Evolutionary conservation across 176 grass and related monocot species (phyloP).

Genomic region (Chloris gayana): DNA sequence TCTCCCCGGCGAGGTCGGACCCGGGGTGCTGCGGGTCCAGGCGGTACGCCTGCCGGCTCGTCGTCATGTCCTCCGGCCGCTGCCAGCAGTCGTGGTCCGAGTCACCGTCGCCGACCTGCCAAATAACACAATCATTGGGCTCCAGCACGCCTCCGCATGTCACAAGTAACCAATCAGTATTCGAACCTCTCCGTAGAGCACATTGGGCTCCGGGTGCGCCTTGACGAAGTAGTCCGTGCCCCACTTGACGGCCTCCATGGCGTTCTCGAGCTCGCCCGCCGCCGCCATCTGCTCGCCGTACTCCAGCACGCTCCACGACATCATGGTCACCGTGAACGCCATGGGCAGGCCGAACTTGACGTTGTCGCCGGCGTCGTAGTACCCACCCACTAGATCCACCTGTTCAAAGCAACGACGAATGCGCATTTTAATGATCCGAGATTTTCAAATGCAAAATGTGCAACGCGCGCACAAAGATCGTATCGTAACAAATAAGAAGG

Average conservation of each 20-base stretch:
- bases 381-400: constrained; percentile 86
- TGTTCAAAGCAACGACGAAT: background rate
- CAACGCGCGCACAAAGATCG: background rate
- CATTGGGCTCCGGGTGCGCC: constrained; percentile 74
- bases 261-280: constrained; percentile 74
- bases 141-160: too few relatives aligned
- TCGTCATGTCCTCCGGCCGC: constrained; percentile 96
- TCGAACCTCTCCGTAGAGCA: constrained; percentile 83
- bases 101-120: constrained; percentile 81
- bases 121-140: too few relatives aligned
- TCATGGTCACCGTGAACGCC: constrained; percentile 99
- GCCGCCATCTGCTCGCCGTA: constrained; percentile 82
- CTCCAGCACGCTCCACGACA: constrained; percentile 86
- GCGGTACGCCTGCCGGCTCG: constrained; percentile 77
- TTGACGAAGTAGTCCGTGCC: constrained; percentile 92
- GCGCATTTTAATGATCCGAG: background rate
- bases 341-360: constrained; percentile 96
- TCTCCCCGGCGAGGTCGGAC: constrained; percentile 86
- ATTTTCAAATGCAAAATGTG: background rate
- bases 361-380: constrained; percentile 97
- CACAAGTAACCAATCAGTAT: too few relatives aligned
- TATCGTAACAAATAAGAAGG: background rate
- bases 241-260: constrained; percentile 91
- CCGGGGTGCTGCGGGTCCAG: constrained; percentile 72
- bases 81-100: constrained; percentile 90